Evolutionary conservation across 495 filamentous ascomycete genomes (phyloP), one percentile per base, ranked within the genome.

Genomic region (Hyaloscypha hepaticicola): DNA sequence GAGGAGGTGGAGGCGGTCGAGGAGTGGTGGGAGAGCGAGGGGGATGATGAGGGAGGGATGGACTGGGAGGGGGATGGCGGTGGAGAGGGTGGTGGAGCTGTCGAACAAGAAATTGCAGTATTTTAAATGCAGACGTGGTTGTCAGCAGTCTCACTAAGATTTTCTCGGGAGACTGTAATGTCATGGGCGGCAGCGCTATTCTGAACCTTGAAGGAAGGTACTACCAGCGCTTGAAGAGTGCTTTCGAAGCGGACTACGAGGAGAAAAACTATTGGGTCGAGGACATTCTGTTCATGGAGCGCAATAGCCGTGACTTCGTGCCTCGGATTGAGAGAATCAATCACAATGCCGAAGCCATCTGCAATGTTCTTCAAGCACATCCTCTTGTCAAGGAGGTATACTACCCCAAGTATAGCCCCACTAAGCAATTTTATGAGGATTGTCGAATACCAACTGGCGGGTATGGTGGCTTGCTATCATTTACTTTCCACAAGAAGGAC

Each of bases 251-350:
- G 3, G 84, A 90, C 16, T 96, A 89, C 72, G 92, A 96, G 76
- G 93, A 97, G 76, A 92, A 97, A 70, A 91, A 89, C 56, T 88
- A 92, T 72, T 98, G 93, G 92, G 85, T 88, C n/a, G 93, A 96
- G 77, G 95, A 99, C 77, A 86, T 87, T 41, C 86, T 98, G 28
- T 96, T 96, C 77, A 85, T 99, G 76, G 96, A 98, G 76, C 84
- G 95, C 60, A 99, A 99, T 75, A 96, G 92, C 73, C 89, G 96
- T 3, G 91, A 97, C 74, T 97, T 98, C 73, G 83, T 89, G 26
- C 81, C 86, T 28, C 84, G 95, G 66, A 91, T 96, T 63, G 87
- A 89, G 57, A 81, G 91, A 60, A 90, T 96, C 73, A 97, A 97
- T 67, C 73, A 76, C 28, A 97, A 96, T 69, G 90, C 95, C 26